phyloP scores from a whole-genome alignment of 768 basidiomycete genomes.

The Tephrocybe sp. region DNA sequence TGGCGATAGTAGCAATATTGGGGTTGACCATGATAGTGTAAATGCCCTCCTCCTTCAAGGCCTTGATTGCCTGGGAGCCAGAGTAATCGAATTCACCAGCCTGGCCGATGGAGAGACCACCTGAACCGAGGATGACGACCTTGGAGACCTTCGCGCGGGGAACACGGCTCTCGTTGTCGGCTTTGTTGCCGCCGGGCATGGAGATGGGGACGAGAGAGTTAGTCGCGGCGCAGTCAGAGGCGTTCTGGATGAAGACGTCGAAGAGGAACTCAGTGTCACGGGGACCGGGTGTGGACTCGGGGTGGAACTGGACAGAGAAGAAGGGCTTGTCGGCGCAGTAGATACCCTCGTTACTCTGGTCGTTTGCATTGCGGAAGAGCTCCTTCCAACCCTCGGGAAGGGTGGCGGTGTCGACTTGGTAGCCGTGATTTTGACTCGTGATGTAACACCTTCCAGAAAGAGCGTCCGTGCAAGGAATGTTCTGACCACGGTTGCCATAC shows the following conservation, averaged over 20 bases:
- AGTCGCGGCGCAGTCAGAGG: slow-evolving; percentile 69
- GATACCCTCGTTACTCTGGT: slow-evolving; percentile 96
- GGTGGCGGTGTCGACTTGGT: slow-evolving; percentile 82
- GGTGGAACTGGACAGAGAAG: slow-evolving; percentile 99
- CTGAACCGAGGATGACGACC: slow-evolving; percentile 95
- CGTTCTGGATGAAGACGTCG: slow-evolving; percentile 92
- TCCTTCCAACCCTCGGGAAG: slow-evolving; percentile 89
- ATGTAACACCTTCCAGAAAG: slow-evolving; percentile 97
- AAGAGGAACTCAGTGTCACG: slow-evolving; percentile 99
- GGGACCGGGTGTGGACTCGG: slow-evolving; percentile 95
- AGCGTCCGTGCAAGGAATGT: slow-evolving; percentile 95
- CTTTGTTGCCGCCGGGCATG: slow-evolving; percentile 79
- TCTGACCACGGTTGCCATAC: slow-evolving; percentile 98
- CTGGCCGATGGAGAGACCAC: slow-evolving; percentile 97
- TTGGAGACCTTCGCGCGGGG: slow-evolving; percentile 83
- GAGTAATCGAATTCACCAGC: slow-evolving; percentile 99
- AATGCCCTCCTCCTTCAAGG: slow-evolving; percentile 97
- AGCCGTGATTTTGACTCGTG: slow-evolving; percentile 99
- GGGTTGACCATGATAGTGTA: slow-evolving; percentile 99
- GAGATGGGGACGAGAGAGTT: slow-evolving; percentile 55
- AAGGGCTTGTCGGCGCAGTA: slow-evolving; percentile 91
- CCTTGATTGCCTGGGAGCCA: slow-evolving; percentile 98
- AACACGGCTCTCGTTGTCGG: slow-evolving; percentile 73
- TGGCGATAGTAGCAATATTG: slow-evolving; percentile 98
- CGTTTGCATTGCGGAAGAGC: slow-evolving; percentile 95